These are phyloP conservation scores for Tagetes erecta DNA, from an alignment of 129 eudicot genomes.

Conservation along the genomic window DNA sequence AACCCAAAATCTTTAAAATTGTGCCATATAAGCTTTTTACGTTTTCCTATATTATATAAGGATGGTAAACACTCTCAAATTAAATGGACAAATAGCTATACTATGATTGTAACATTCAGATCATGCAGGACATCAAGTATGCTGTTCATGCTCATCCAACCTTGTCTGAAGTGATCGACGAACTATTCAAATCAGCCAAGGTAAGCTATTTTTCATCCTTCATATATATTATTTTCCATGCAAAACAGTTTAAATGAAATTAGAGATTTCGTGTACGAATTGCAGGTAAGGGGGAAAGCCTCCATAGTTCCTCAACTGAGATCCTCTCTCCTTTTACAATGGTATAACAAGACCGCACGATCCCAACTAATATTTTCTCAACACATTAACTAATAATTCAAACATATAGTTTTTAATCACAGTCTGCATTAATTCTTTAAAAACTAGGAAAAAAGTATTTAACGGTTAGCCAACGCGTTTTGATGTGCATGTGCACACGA, in stretches of 20 bases:
- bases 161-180: slow-evolving; percentile 93
- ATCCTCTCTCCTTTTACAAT: slow-evolving; percentile 54
- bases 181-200: slow-evolving; percentile 95
- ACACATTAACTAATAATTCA: no score
- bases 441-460: background rate
- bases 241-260: background rate
- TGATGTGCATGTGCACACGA: background rate
- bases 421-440: background rate
- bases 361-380: no score
- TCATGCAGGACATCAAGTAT: slow-evolving; percentile 74
- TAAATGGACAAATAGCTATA: background rate
- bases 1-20: no score
- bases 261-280: slow-evolving; percentile 35
- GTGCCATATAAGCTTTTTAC: no score
- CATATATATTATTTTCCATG: background rate
- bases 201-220: slow-evolving; percentile 40
- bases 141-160: slow-evolving; percentile 99
- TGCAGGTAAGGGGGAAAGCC: slow-evolving; percentile 21
- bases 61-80: background rate
- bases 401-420: no score
- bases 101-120: slow-evolving; percentile 13
- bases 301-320: slow-evolving; percentile 59
- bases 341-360: slow-evolving; percentile 16
- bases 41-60: no score
- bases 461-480: background rate